Evolutionary conservation across 225 moss, liverwort and hornwort genomes (phyloP), one percentile per base, ranked within the genome.

Genomic region (Lunularia cruciata): DNA sequence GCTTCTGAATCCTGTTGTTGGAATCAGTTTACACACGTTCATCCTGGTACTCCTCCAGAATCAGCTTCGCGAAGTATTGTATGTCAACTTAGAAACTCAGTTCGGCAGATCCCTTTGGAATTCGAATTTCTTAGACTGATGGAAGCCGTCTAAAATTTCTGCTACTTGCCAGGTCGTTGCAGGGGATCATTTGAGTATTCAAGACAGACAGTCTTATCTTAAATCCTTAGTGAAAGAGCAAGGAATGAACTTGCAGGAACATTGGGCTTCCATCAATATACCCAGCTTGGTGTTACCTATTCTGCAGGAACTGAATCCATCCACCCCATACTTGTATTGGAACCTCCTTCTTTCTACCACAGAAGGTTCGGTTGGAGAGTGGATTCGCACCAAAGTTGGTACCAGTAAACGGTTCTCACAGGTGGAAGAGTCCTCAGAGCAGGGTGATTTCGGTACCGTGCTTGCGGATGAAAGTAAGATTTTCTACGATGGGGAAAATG

Each of bases 221-320:
- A 57, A 75, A 48, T 55, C 49, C 3, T n/a, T 78, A 64, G 23
- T 83, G 33, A 66, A 72, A 76, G 78, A 84, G 69, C 89, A 86
- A 61, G 88, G 76, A 55, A 65, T 78, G 45, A 84, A 78, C 72
- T 76, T 92, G 63, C 81, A 75, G 62, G 76, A 88, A 66, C 79
- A 92, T 81, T 95, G 95, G 95, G 87, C 75, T 26, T 84, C 88
- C 58, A 67, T 92, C 56, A 80, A 90, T 69, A 72, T 88, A 47
- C 77, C 84, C 18, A 84, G 71, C 52, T 47, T 95, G 74, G 88
- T 95, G 62, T 79, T 86, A 54, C 95, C 90, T 28, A 63, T 92
- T 49, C 79, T 92, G 47, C 86, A 87, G 47, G 81, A 83, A 60
- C 84, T 73, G 31, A 87, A 84, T 76, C 85, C 87, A 72, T 79